These are phyloP conservation scores for Penicillium paradoxum DNA, from an alignment of 495 filamentous ascomycete species.

Conservation along the genomic window DNA sequence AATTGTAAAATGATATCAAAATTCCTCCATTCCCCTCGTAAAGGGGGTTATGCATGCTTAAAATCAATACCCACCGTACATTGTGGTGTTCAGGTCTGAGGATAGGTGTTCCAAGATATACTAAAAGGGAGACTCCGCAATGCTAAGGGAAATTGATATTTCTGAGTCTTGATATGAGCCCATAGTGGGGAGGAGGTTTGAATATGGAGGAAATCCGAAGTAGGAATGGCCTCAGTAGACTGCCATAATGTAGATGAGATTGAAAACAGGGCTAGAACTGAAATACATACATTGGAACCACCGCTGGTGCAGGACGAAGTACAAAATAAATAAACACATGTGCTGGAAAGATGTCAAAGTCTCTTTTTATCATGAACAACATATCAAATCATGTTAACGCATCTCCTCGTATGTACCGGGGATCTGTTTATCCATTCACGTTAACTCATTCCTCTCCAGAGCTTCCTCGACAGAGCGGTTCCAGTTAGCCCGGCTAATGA, in stretches of 20 bases:
- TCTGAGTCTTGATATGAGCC: no score
- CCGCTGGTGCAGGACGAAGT: not conserved
- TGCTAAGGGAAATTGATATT: no score
- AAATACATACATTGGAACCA: not conserved
- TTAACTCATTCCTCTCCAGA: conserved; percentile 56
- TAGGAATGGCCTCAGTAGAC: no score
- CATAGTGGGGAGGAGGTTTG: no score
- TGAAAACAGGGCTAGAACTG: not conserved
- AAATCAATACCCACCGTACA: no score
- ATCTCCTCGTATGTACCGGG: not conserved
- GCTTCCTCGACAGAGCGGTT: conserved; percentile 70
- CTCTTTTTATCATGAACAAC: not conserved
- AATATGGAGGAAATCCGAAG: no score
- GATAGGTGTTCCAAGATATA: no score
- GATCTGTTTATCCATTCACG: conserved; percentile 36
- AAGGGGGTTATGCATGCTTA: no score
- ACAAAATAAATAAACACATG: not conserved
- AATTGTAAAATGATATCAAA: no score
- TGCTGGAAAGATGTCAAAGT: not conserved
- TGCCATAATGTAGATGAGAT: not conserved
- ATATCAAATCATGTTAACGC: not conserved
- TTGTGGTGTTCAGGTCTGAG: no score
- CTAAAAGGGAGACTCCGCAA: no score
- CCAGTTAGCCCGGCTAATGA: conserved; percentile 65
- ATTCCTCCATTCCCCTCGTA: no score